These are phyloP conservation scores for bread wheat (Triticum aestivum) DNA, from an alignment of 176 grass and related monocot species.

Conservation along the genomic window IWGSC_CS_RefSeq_v2.1 NC_057813.1:254926261-254926760, in stretches of 20 bases:
- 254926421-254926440: background rate
- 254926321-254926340: background rate
- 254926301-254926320: background rate
- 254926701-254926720: background rate
- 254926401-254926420: background rate
- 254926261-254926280: background rate
- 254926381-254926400: background rate
- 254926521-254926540: background rate
- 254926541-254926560: background rate
- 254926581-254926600: background rate
- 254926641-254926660: background rate
- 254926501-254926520: conserved; percentile 5
- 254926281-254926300: background rate
- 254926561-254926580: background rate
- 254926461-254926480: background rate
- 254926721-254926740: background rate
- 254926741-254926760: background rate
- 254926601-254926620: background rate
- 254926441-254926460: background rate
- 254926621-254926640: background rate
- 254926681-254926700: background rate
- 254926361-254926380: background rate
- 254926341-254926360: background rate
- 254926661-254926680: background rate
- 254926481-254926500: background rate